Percentiles rank a stretch among this genome's conserved stretches.
Conservation (phyloP, 148 eudicot genomes). For the Cornus kousa region DNA sequence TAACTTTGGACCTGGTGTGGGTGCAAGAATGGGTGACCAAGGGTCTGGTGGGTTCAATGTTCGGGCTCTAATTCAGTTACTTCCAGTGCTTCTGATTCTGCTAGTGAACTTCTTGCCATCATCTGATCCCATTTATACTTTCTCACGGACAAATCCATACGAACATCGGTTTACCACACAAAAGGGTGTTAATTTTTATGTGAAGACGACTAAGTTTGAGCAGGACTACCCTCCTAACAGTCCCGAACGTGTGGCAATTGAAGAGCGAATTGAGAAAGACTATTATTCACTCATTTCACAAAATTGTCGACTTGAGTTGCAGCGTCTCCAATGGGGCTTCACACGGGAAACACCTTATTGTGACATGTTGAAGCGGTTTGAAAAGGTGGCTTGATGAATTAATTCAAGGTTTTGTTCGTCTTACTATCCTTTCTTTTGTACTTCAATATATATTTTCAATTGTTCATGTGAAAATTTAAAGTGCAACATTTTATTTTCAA, state of each 20-base stretch:
- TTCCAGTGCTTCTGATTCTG: slow-evolving; percentile 48
- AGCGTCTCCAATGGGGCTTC: slow-evolving; percentile 49
- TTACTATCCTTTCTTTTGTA: slow-evolving; percentile 3
- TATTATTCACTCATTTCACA: slow-evolving; percentile 31
- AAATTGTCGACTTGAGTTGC: slow-evolving; percentile 51
- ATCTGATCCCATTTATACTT: slow-evolving; percentile 37
- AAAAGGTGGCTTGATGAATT: slow-evolving; percentile 21
- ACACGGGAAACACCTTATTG: slow-evolving; percentile 44
- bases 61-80: slow-evolving; percentile 36
- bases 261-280: slow-evolving; percentile 37
- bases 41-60: slow-evolving; percentile 30
- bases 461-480: not conserved
- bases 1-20: slow-evolving; percentile 46
- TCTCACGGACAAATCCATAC: slow-evolving; percentile 35
- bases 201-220: slow-evolving; percentile 37
- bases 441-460: not conserved
- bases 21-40: slow-evolving; percentile 37
- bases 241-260: slow-evolving; percentile 33
- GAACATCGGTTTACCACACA: slow-evolving; percentile 31
- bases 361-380: slow-evolving; percentile 35
- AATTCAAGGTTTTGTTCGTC: slow-evolving; percentile 20
- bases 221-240: slow-evolving; percentile 43
- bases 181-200: slow-evolving; percentile 47
- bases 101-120: slow-evolving; percentile 51
- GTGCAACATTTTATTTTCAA: not conserved